Conservation (phyloP, 768 basidiomycete genomes). For the Vararia minispora region DNA sequence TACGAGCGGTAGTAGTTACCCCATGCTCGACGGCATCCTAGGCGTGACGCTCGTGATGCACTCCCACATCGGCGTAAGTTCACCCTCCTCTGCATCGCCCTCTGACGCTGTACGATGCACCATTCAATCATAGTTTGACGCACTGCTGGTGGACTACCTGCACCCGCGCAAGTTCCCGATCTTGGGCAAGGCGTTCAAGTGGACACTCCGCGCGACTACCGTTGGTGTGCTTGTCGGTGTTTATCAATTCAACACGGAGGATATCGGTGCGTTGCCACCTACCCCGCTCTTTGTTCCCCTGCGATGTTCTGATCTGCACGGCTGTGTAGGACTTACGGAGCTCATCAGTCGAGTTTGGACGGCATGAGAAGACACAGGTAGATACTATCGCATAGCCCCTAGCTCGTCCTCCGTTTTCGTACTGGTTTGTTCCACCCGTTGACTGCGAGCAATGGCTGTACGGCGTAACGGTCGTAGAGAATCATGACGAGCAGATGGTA, state of each 20-base stretch:
- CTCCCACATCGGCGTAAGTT: constrained; percentile 85
- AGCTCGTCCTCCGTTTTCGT: too few species aligned
- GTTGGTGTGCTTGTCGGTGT: constrained; percentile 79
- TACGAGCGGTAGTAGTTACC: constrained; percentile 63
- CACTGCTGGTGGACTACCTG: constrained; percentile 76
- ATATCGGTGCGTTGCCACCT: constrained; percentile 61
- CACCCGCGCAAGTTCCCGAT: constrained; percentile 91
- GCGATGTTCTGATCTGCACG: constrained; percentile 11
- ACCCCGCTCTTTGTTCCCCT: constrained; percentile 1
- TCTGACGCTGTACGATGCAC: not conserved
- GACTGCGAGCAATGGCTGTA: too few species aligned
- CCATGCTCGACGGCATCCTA: constrained; percentile 82
- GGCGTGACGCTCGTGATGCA: constrained; percentile 85
- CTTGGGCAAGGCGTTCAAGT: constrained; percentile 55
- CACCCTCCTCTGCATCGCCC: not conserved
- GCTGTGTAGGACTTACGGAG: constrained; percentile 65
- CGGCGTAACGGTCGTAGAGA: too few species aligned
- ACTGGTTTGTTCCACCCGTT: too few species aligned
- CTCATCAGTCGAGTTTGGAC: constrained; percentile 75
- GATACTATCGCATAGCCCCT: too few species aligned
- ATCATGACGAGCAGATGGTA: too few species aligned
- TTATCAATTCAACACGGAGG: constrained; percentile 98
- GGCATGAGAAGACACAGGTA: too few species aligned
- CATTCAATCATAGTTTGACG: constrained; percentile 52
- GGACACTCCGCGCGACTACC: constrained; percentile 70